phyloP scores from a whole-genome alignment of 352 stramenopile species.

The Pythium aristosporum region DNA sequence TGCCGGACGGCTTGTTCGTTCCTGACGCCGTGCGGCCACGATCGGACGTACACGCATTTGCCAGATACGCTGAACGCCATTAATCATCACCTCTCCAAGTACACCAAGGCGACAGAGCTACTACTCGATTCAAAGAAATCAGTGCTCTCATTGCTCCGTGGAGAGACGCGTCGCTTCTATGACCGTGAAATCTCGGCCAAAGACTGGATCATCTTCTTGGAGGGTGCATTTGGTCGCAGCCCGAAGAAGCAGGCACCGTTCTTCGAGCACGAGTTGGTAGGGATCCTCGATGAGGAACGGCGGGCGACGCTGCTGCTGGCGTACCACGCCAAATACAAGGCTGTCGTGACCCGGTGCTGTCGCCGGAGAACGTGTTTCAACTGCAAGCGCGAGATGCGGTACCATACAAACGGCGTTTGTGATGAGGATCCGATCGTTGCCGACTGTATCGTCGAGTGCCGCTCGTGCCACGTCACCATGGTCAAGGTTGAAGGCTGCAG shows the following conservation, averaged over 20 bases:
- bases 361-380: constrained; percentile 23
- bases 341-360: constrained; percentile 22
- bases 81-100: no score
- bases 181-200: no score
- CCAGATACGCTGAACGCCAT: no score
- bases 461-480: constrained; percentile 27
- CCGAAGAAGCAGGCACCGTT: constrained; percentile 11
- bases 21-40: constrained; percentile 28
- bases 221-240: neutral
- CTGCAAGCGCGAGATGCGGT: constrained; percentile 22
- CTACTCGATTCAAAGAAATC: neutral
- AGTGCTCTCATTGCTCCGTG: no score
- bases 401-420: constrained; percentile 8
- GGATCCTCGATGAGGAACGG: constrained; percentile 21
- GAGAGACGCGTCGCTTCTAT: no score
- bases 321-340: constrained; percentile 29
- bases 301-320: constrained; percentile 24
- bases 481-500: constrained; percentile 33
- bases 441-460: constrained; percentile 23
- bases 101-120: no score
- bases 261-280: constrained; percentile 17
- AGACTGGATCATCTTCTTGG: no score
- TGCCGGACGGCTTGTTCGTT: constrained; percentile 26
- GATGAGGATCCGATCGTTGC: neutral
- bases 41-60: constrained; percentile 26